A percentile compares a stretch with the other conserved stretches of the same genome.
phyloP scores from a whole-genome alignment of 2,329 filamentous ascomycete genomes.

The Penicillium sp. region DNA sequence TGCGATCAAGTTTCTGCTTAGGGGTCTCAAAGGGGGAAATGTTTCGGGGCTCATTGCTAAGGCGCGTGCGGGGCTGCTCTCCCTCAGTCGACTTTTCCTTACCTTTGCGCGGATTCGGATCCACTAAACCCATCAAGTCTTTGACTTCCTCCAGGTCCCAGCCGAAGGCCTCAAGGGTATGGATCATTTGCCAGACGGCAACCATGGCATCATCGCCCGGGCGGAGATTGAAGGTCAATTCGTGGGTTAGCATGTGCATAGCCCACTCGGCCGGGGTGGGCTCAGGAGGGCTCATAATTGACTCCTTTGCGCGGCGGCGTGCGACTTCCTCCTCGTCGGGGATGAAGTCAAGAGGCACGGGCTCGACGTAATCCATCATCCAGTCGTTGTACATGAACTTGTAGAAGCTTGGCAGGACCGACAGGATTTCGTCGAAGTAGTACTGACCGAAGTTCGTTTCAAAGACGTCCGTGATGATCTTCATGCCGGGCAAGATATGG shows the following conservation, averaged over 20 bases:
- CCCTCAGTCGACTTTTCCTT: neutral
- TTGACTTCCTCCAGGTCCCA: neutral
- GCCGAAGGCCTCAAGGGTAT: neutral
- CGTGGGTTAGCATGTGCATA: neutral
- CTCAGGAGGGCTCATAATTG: neutral
- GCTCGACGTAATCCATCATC: slow-evolving; percentile 65
- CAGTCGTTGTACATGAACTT: slow-evolving; percentile 65
- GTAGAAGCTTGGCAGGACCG: slow-evolving; percentile 62
- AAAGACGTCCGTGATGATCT: slow-evolving; percentile 56
- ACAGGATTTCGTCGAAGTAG: slow-evolving; percentile 61
- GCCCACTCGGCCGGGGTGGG: neutral
- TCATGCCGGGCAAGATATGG: slow-evolving; percentile 64
- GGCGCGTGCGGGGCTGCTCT: neutral
- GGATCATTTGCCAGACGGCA: neutral
- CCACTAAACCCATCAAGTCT: neutral
- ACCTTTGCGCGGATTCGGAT: neutral
- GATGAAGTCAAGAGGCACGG: slow-evolving; percentile 29
- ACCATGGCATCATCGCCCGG: neutral
- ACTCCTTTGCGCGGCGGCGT: neutral
- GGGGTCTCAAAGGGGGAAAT: neutral
- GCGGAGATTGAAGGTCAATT: neutral
- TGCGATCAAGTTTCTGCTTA: neutral
- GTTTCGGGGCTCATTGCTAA: neutral
- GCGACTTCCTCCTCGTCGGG: neutral
- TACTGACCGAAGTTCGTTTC: slow-evolving; percentile 59